Base-by-base conservation (phyloP, 768 basidiomycete genomes). In the Boletus reticulatus region DNA sequence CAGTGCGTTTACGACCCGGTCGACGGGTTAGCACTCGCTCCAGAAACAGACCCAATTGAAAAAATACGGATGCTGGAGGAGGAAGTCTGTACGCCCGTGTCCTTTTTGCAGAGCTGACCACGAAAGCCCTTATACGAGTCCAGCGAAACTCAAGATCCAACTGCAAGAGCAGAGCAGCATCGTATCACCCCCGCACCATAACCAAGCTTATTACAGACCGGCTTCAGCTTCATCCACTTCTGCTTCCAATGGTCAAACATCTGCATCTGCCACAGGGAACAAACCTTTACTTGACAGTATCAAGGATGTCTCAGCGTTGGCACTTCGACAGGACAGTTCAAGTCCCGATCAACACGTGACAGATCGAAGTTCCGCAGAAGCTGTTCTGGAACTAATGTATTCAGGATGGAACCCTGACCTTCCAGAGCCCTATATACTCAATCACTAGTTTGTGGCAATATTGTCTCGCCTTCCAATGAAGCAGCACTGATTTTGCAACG, bases 1-100 rank as follows among this genome's bases (percentile, higher is more conserved):
- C 86, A 88, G 64, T 94, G 91, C 63, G 83, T 83, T 11, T 94
- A 94, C 68, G 91, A 94, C 71, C 91, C 90, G 3, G 85, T 92
- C 16, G 91, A 93, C 69, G 92, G 91, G 17, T 70, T 92, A 37
- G 78, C 83, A 9, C 80, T 93, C 38, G 85, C 88, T 20, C 81
- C 89, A 47, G 88, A 92, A 56, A 84, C 81, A 13, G 88, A 92
- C 69, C 89, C 89, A n/a, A 63, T 82, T 13, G 88, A 90, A 57
- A 89, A 87, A 69, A 90, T 93, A 54, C 81, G 80, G 55, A 79
- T 85, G 41, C 75, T 93, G 17, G 91, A 93, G 70, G 83, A 84
- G 54, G 84, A 92, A 76, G 85, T 93, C 60, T 76, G 91, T 90
- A 67, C 59, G 80, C 65, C 24, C 52, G 12, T 27, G 6, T 38